A percentile compares a stretch with the other conserved stretches of the same genome.
phyloP scores from a whole-genome alignment of 345 rosid species.

The Kandelia obovata region DNA sequence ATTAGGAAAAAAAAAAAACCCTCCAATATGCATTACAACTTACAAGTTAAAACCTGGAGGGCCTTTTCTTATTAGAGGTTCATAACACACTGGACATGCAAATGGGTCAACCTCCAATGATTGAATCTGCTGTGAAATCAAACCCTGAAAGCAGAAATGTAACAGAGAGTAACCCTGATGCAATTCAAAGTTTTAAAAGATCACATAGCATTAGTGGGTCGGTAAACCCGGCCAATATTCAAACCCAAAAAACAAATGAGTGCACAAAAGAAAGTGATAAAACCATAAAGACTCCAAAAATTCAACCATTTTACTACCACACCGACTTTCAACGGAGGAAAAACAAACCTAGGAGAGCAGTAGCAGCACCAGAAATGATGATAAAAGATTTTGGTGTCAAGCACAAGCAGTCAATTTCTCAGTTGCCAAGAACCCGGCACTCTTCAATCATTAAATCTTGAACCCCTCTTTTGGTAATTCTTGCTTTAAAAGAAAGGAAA shows the following conservation, averaged over 20 bases:
- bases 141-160: slow-evolving; percentile 31
- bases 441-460: background rate
- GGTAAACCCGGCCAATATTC: no score
- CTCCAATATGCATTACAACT: slow-evolving; percentile 26
- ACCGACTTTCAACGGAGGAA: no score
- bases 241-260: no score
- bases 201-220: no score
- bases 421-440: background rate
- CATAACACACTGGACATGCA: slow-evolving; percentile 81
- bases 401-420: background rate
- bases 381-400: background rate
- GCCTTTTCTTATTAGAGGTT: slow-evolving; percentile 82
- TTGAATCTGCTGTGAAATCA: slow-evolving; percentile 31
- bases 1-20: background rate
- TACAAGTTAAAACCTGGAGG: slow-evolving; percentile 88
- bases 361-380: background rate
- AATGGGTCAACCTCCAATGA: slow-evolving; percentile 50
- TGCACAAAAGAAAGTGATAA: no score
- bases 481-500: no score
- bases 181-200: no score
- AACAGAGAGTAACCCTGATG: background rate
- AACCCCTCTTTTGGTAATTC: no score
- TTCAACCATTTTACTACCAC: no score
- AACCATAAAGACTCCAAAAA: no score
- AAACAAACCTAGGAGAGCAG: background rate